Evolutionary conservation across 176 grass and related monocot species (phyloP).

Genomic region (Rhynchospora pubera): DNA sequence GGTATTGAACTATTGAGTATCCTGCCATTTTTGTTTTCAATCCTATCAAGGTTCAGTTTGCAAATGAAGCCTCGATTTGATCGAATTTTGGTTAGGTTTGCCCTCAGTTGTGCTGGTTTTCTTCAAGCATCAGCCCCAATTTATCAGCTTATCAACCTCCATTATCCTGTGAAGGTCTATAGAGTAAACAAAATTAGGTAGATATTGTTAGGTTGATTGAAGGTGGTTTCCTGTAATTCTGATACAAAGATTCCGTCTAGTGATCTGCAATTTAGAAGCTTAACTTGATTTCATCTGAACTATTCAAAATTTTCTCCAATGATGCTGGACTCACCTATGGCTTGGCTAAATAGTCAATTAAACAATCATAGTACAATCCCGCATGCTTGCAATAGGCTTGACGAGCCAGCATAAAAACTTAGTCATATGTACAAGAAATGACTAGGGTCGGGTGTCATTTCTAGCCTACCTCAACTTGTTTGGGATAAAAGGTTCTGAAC

Average conservation of each 20-base stretch:
- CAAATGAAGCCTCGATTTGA: background rate
- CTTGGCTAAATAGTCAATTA: too few relatives aligned
- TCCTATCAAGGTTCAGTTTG: background rate
- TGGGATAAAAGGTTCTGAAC: too few relatives aligned
- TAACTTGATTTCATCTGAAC: background rate
- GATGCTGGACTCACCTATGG: too few relatives aligned
- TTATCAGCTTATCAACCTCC: background rate
- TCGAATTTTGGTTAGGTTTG: slow-evolving; percentile 5
- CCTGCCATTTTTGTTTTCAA: background rate
- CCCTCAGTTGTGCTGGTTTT: background rate
- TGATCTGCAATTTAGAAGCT: background rate
- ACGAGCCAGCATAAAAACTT: too few relatives aligned
- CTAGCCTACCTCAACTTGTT: too few relatives aligned
- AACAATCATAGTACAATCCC: background rate
- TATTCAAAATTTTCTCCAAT: background rate
- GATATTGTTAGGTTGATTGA: background rate
- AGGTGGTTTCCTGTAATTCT: background rate
- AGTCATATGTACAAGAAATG: too few relatives aligned
- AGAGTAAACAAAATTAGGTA: background rate
- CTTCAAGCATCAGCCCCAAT: background rate
- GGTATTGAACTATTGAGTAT: slow-evolving; percentile 50
- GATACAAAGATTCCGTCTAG: background rate
- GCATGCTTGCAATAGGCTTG: too few relatives aligned
- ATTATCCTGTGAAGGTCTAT: background rate
- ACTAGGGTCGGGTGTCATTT: too few relatives aligned